phyloP scores from a whole-genome alignment of 371 early-diverging fungal genomes.

The Cokeromyces recurvatus region DNA sequence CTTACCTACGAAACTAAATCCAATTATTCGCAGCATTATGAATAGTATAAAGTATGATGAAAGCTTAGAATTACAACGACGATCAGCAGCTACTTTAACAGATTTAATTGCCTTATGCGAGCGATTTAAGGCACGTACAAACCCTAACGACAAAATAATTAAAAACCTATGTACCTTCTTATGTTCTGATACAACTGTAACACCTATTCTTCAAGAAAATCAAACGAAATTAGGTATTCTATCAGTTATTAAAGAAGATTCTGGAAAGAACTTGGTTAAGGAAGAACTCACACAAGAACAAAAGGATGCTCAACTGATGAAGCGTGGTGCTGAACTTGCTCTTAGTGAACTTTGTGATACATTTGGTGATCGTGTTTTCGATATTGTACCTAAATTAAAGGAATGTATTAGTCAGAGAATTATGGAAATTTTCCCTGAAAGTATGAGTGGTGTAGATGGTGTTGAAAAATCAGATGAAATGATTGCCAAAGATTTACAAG shows the following conservation, averaged over 20 bases:
- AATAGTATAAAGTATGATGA: slow-evolving; percentile 80
- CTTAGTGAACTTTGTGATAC: slow-evolving; percentile 63
- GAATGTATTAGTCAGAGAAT: slow-evolving; percentile 59
- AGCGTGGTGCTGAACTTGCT: slow-evolving; percentile 82
- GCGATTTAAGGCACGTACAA: slow-evolving; percentile 34
- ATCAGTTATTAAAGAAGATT: slow-evolving; percentile 52
- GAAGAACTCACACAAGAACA: slow-evolving; percentile 38
- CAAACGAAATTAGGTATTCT: slow-evolving; percentile 57
- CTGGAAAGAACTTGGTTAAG: slow-evolving; percentile 18
- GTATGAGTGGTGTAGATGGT: not conserved
- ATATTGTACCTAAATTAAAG: slow-evolving; percentile 77
- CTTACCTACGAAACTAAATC: slow-evolving; percentile 81
- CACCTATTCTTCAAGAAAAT: slow-evolving; percentile 64
- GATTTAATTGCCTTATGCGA: slow-evolving; percentile 55
- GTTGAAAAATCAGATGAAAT: slow-evolving; percentile 27
- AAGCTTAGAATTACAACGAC: slow-evolving; percentile 63
- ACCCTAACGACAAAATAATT: slow-evolving; percentile 81
- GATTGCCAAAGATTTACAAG: slow-evolving; percentile 16
- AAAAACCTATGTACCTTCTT: slow-evolving; percentile 83
- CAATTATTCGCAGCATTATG: slow-evolving; percentile 86
- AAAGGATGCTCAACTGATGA: slow-evolving; percentile 56
- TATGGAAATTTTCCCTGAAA: slow-evolving; percentile 23
- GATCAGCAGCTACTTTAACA: slow-evolving; percentile 55
- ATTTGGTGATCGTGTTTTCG: slow-evolving; percentile 72
- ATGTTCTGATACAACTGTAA: slow-evolving; percentile 75